phyloP scores from a whole-genome alignment of 73 alveolate species.

The Durusdinium trenchii region DNA sequence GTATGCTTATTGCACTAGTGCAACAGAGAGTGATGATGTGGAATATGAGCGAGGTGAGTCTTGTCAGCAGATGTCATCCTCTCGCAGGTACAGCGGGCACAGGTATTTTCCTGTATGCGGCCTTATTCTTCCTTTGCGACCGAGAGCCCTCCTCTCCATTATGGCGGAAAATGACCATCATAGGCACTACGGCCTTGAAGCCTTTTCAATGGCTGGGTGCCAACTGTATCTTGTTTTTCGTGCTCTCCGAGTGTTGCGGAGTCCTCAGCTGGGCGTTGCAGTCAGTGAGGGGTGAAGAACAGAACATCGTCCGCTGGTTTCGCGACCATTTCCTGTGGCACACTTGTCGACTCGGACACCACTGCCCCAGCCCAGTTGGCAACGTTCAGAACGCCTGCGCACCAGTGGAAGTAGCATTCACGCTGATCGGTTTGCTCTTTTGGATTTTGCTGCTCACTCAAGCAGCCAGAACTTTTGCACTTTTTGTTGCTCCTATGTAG shows the following conservation, averaged over 20 bases:
- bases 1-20: too few species aligned
- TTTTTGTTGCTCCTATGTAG: too few species aligned
- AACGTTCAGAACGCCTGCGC: not conserved
- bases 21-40: too few species aligned
- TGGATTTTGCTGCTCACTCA: conserved; percentile 58
- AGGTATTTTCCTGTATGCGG: conserved; percentile 1
- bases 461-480: too few species aligned
- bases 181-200: not conserved
- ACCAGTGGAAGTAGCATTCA: conserved; percentile 45
- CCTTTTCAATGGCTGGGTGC: conserved; percentile 58
- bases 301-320: conserved; percentile 72
- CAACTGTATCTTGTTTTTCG: conserved; percentile 56
- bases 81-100: conserved; percentile 39
- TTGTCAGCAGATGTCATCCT: too few species aligned
- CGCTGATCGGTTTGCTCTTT: conserved; percentile 36
- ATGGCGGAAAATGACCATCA: not conserved
- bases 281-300: not conserved
- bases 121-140: not conserved
- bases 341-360: conserved; percentile 1
- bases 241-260: conserved; percentile 81
- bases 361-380: too few species aligned
- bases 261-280: conserved; percentile 71
- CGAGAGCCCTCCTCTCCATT: not conserved
- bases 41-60: too few species aligned
- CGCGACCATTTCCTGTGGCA: conserved; percentile 60